Base-by-base conservation (phyloP, 2,329 filamentous ascomycete genomes). In the Alternaria alternata region DNA sequence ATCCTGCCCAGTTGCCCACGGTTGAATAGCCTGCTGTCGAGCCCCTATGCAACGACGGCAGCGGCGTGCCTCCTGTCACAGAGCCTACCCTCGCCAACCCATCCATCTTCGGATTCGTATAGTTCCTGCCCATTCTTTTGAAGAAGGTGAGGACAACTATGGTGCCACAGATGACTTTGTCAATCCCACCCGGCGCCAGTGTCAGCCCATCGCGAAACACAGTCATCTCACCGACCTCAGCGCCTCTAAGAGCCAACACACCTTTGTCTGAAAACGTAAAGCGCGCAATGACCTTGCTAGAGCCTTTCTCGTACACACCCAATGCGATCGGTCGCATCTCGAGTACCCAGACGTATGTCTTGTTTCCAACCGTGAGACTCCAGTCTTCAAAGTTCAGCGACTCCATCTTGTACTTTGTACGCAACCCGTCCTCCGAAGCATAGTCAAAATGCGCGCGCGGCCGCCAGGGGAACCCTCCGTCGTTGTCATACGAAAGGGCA, bases 401-500 rank as follows among this genome's bases (percentile, higher is more conserved):
- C 48, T 77, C 73, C 73, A 76, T 75, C n/a, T 62, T 26, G 54
- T 72, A 59, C 30, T 42, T 62, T 11, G 48, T 59, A 20, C 41
- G 47, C 11, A 28, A 46, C 7, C 67, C 68, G 3, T 63, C 28
- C 3, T 59, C 36, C 12, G 59, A 53, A 18, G 51, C 61, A 36
- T 72, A 63, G 4, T 58, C 42, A 30, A 76, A 71, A 42, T 69
- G 67, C 12, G 75, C 75, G 11, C 74, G 69, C 32, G 74, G 74
- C 26, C 74, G 66, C 75, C 75, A 77, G 0, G 75, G 75, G 9
- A 75, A 43, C 1, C 73, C 72, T 1, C 74, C 73, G 39, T 74
- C 51, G 20, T 70, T 67, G 51, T 73, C 68, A 38, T 75, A 77
- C 8, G 59, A 62, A 16, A 76, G 72, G 0, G 61, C 60, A 7